Percentiles rank a stretch among this genome's conserved stretches.
These are phyloP conservation scores for Cadophora gregata DNA, from an alignment of 2,329 filamentous ascomycete genomes.

Conservation along the genomic window DNA sequence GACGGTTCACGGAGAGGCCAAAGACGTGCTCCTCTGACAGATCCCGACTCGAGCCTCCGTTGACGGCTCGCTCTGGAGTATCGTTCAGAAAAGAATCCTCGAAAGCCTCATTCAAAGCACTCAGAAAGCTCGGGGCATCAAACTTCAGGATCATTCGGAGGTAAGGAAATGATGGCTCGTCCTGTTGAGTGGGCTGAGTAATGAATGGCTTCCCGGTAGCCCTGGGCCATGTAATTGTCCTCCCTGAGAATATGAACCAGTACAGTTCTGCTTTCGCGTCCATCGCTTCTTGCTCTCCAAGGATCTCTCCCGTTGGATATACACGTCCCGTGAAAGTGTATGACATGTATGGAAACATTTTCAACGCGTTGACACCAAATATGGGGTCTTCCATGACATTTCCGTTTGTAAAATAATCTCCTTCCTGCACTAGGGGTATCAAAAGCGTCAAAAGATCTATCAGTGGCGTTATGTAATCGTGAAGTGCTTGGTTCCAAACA, in stretches of 20 bases:
- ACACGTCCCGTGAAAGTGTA: constrained; percentile 87
- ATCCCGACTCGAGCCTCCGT: constrained; percentile 55
- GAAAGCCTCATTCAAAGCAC: constrained; percentile 95
- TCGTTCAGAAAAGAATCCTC: constrained; percentile 94
- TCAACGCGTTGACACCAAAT: constrained; percentile 75
- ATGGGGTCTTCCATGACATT: constrained; percentile 65
- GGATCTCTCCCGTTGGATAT: constrained; percentile 83
- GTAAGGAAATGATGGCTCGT: constrained; percentile 83
- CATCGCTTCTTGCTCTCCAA: constrained; percentile 74
- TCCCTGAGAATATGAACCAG: constrained; percentile 90
- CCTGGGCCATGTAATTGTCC: constrained; percentile 76
- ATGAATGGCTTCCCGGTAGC: constrained; percentile 64
- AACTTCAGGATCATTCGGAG: constrained; percentile 84
- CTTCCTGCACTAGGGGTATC: constrained; percentile 61
- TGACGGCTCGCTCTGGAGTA: constrained; percentile 65
- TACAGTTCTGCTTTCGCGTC: constrained; percentile 89
- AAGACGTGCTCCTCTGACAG: constrained; percentile 70
- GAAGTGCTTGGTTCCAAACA: constrained; percentile 91
- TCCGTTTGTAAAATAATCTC: constrained; percentile 57
- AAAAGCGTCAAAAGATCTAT: constrained; percentile 81
- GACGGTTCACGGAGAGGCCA: constrained; percentile 79
- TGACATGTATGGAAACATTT: constrained; percentile 93
- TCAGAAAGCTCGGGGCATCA: constrained; percentile 90
- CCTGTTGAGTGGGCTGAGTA: constrained; percentile 59
- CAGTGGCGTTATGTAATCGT: constrained; percentile 89